Evolutionary conservation across 2,329 filamentous ascomycete species (phyloP).

Genomic region (Neurospora sp.): DNA sequence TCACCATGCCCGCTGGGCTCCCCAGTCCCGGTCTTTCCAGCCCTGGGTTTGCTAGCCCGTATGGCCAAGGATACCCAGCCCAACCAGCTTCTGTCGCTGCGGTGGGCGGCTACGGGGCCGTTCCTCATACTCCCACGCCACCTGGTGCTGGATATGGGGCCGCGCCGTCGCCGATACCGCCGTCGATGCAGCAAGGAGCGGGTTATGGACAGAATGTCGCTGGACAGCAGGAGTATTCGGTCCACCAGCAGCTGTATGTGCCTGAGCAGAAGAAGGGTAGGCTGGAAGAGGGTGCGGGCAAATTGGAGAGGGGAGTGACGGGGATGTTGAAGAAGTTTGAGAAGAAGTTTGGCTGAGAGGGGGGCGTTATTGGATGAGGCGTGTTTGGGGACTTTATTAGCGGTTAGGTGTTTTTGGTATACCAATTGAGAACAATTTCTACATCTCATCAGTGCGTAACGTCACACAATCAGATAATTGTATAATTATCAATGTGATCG

Average conservation of each 20-base stretch:
- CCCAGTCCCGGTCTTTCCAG: slow-evolving; percentile 29
- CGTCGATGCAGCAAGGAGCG: slow-evolving; percentile 22
- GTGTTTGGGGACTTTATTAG: not conserved
- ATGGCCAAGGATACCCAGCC: slow-evolving; percentile 32
- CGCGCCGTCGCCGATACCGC: slow-evolving; percentile 31
- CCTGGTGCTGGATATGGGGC: slow-evolving; percentile 27
- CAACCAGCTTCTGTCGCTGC: not conserved
- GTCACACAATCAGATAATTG: not conserved
- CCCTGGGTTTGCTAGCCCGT: slow-evolving; percentile 32
- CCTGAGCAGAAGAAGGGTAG: slow-evolving; percentile 49
- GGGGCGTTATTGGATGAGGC: not conserved
- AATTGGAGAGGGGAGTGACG: slow-evolving; percentile 59
- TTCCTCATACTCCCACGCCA: slow-evolving; percentile 23
- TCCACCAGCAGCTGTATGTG: slow-evolving; percentile 62
- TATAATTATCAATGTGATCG: not conserved
- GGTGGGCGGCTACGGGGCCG: slow-evolving; percentile 21
- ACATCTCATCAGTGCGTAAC: not conserved
- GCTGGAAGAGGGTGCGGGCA: slow-evolving; percentile 55
- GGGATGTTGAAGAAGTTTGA: slow-evolving; percentile 71
- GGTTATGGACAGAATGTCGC: slow-evolving; percentile 14
- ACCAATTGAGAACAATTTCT: not conserved
- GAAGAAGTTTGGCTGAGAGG: slow-evolving; percentile 55
- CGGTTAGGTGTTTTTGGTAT: not conserved
- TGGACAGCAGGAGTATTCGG: slow-evolving; percentile 36
- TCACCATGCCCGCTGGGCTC: slow-evolving; percentile 38